Evolutionary conservation across 2,329 filamentous ascomycete genomes (phyloP), one percentile per base, ranked within the genome.

Genomic region (Sclerotinia trifoliorum): DNA sequence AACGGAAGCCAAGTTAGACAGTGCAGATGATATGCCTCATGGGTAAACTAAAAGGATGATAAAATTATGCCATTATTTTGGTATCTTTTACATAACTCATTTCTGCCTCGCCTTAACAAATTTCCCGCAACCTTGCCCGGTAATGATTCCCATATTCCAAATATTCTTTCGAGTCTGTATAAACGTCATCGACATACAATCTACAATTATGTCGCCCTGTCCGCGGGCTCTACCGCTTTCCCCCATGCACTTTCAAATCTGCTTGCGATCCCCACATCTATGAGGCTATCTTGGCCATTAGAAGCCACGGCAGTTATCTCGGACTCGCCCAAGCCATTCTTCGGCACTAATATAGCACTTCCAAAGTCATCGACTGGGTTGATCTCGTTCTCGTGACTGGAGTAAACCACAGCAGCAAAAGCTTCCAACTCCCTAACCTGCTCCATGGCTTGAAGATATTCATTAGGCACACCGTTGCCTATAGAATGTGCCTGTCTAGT

Each of bases 401-500:
- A 92, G 79, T 95, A 96, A 51, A 96, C 92, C 1, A 96, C 90
- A 1, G 93, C 92, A 1, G 92, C 90, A 77, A 96, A 96, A 0
- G 90, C 91, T 77, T 94, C 90, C 13, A 96, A 83, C 70, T 94
- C 91, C 39, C 85, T 83, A 51, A 94, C 90, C 65, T 84, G 80
- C 79, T 96, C 92, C 84, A 96, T 92, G 51, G 88, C 87, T 74
- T 88, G 85, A 44, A 91, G 82, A 77, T 91, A 91, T 80, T 85
- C 89, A 78, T 86, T 92, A 68, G 85, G 88, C 80, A 87, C 85
- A 73, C 92, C 92, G 75, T 90, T 89, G 65, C 94, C 94, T 73
- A 99, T 96, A 66, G 84, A 85, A 78, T 97, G 94, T 6, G 94
- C 94, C 81, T 99, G 94, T 73, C 93, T 88, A 51, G 93, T 95